Base-by-base conservation (phyloP, 2,329 filamentous ascomycete genomes). In the Polychaeton citri region DNA sequence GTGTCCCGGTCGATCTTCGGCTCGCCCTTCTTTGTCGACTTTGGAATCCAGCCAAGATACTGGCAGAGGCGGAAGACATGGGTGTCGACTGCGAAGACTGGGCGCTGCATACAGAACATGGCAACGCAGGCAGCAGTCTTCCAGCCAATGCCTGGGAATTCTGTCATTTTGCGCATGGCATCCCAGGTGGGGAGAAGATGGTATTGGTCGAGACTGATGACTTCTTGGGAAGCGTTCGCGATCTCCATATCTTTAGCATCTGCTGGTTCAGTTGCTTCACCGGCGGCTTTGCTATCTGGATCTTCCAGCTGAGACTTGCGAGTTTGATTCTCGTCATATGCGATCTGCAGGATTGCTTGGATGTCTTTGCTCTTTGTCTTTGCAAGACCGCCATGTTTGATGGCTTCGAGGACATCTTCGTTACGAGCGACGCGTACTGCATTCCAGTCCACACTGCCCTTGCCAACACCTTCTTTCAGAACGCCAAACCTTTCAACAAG, bases 391-490 rank as follows among this genome's bases (percentile, higher is more conserved):
- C 81, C 82, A 6, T 62, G 59, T 45, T 74, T 76, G 50, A 90
- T 85, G 0, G 80, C 72, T 34, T 78, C 61, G 32, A 71, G 72
- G n/a, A 90, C 64, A 5, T 79, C 72, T 26, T 70, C 63, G 4
- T 72, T 53, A 1, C 72, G 56, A 2, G 76, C 72, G 18, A 62
- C 55, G 16, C 75, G 71, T 2, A 87, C 77, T 7, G 72, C 74
- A 45, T 84, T 73, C 79, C 81, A 88, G 51, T 86, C 65, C 6
- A 86, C 77, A 37, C 78, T 82, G 3, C 78, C 79, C 46, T 78
- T 75, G 4, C 79, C 79, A 7, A 79, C 60, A 5, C 79, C 75
- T 30, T 70, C 64, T 20, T 74, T 54, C 3, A 79, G 59, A 13
- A 74, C 64, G 1, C 81, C 80, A 43, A 79, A 86, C 21, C 61